Evolutionary conservation across 768 basidiomycete genomes (phyloP), one percentile per base, ranked within the genome.

Genomic region (Lentinula raphanica): DNA sequence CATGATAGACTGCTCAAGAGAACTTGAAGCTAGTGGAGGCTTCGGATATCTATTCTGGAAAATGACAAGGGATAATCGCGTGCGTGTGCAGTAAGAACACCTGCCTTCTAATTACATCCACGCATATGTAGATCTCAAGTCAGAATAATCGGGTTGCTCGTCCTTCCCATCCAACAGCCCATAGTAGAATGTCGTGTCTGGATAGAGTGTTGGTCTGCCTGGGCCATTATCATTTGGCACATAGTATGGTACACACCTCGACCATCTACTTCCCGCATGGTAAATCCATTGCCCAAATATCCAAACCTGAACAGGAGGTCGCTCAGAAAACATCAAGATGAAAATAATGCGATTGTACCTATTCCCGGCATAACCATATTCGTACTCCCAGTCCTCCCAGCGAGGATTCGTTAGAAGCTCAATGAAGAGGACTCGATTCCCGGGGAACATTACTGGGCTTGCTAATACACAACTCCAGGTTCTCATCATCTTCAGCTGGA

Each of bases 301-400:
- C 66, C 66, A 25, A 67, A 67, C 23, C 58, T 58, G 42, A 46
- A 38, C 23, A 57, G 5, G 7, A 25, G n/a, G 4, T 19, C 29
- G 7, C 9, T n/a, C 40, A 3, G 13, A 17, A 29, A n/a, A n/a
- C n/a, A n/a, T n/a, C n/a, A n/a, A n/a, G n/a, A n/a, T n/a, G n/a
- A n/a, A n/a, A n/a, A n/a, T n/a, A n/a, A n/a, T n/a, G n/a, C n/a
- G n/a, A n/a, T n/a, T n/a, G n/a, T 36, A 58, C 56, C 64, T 60
- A 53, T 67, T 67, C 15, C 62, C 62, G 2, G 62, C 63, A 13
- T 61, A 61, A 36, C 63, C 66, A 28, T 67, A 65, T 40, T 64
- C 63, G 39, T 65, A 67, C 12, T 67, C 64, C 61, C 61, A 67
- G 32, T 67, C 66, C 60, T 67, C 66, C 64, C 64, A 67, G 2